Percentiles rank a stretch among this genome's conserved stretches.
phyloP scores from a whole-genome alignment of 2,329 filamentous ascomycete genomes.

The Beauveria sp. region DNA sequence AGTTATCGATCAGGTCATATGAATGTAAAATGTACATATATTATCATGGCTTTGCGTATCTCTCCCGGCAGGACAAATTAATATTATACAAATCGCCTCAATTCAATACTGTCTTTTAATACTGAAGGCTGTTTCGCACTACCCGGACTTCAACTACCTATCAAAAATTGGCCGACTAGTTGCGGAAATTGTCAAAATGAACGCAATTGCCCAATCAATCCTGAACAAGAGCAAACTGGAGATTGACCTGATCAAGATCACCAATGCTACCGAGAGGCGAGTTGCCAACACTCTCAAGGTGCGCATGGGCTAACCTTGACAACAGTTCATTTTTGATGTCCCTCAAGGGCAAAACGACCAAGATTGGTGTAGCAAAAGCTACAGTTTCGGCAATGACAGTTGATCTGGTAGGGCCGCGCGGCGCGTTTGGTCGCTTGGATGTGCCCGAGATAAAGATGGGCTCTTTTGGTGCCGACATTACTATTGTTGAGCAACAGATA shows the following conservation, averaged over 20 bases:
- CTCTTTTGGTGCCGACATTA: constrained; percentile 2
- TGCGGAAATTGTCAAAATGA: background rate
- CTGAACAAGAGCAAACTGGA: constrained; percentile 7
- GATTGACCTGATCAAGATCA: background rate
- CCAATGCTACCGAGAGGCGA: constrained; percentile 1
- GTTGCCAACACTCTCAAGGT: background rate
- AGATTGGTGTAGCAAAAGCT: constrained; percentile 2
- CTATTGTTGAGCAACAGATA: constrained; percentile 1
- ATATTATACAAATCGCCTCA: background rate
- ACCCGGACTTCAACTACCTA: too few species aligned
- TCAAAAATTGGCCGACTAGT: background rate
- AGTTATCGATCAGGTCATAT: background rate
- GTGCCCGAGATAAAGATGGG: constrained; percentile 10
- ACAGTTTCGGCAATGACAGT: constrained; percentile 8
- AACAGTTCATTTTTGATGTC: constrained; percentile 3
- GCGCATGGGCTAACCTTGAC: background rate
- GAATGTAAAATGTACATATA: background rate
- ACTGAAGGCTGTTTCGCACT: background rate
- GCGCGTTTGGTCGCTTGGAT: constrained; percentile 3
- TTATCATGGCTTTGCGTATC: background rate
- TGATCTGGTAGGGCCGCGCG: constrained; percentile 3
- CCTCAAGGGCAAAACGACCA: constrained; percentile 4
- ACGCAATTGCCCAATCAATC: background rate
- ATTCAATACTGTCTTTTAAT: background rate
- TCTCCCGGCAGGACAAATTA: background rate